A percentile compares a stretch with the other conserved stretches of the same genome.
phyloP scores from a whole-genome alignment of 2,329 filamentous ascomycete genomes.

The Nannizziopsis barbatae region DNA sequence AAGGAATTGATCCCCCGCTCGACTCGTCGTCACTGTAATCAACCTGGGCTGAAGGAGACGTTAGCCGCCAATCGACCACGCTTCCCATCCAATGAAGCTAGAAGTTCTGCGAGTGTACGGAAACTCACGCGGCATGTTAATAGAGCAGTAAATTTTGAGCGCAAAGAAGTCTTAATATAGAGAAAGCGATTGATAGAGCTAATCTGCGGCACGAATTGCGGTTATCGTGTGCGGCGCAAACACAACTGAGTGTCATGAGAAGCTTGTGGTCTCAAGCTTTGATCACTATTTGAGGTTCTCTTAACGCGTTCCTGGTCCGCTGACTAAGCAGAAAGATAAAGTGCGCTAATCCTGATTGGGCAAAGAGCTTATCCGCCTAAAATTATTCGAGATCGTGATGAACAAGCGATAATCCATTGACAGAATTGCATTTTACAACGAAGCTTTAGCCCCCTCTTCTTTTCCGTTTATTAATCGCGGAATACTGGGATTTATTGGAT shows the following conservation, averaged over 20 bases:
- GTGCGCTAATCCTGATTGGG: constrained; percentile 1
- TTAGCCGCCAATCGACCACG: background rate
- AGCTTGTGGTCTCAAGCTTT: background rate
- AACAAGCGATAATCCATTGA: background rate
- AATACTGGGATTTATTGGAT: background rate
- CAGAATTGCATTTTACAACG: background rate
- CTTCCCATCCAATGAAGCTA: background rate
- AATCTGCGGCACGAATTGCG: too few relatives aligned
- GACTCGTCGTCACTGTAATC: constrained; percentile 24
- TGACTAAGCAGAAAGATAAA: background rate
- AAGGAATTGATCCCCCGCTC: constrained; percentile 30
- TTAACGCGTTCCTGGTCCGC: background rate
- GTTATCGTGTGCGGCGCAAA: background rate
- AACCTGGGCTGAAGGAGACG: constrained; percentile 3
- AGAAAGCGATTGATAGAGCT: too few relatives aligned
- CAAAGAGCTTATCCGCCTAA: constrained; percentile 8
- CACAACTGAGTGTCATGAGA: background rate
- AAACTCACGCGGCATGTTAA: constrained; percentile 33
- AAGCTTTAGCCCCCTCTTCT: background rate
- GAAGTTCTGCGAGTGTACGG: background rate
- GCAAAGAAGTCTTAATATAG: background rate
- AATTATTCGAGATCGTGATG: background rate
- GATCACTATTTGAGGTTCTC: background rate
- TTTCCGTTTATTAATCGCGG: background rate
- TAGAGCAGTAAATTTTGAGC: constrained; percentile 13